Conservation (phyloP, 2,329 filamentous ascomycete species). For the Fusarium burgessii region DNA sequence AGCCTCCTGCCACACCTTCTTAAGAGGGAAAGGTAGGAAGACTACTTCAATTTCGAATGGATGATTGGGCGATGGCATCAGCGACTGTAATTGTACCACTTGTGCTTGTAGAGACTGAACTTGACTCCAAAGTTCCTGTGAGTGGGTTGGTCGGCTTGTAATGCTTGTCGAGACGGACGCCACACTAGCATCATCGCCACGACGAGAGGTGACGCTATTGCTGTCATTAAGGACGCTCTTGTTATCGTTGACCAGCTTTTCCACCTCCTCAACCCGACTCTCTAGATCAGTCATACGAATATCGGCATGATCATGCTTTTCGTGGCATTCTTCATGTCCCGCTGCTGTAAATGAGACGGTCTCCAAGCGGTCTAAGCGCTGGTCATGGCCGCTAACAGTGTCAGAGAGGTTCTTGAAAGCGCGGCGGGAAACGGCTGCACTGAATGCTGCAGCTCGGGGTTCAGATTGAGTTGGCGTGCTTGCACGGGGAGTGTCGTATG, state of each 20-base stretch:
- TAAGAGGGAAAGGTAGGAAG: conserved; percentile 76
- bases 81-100: conserved; percentile 68
- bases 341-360: conserved; percentile 75
- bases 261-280: conserved; percentile 69
- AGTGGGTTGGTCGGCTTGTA: conserved; percentile 55
- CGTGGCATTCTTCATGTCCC: conserved; percentile 76
- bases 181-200: conserved; percentile 60
- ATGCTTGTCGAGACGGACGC: conserved; percentile 60
- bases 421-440: conserved; percentile 49
- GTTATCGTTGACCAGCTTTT: conserved; percentile 64
- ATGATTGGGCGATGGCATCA: conserved; percentile 69
- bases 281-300: conserved; percentile 77
- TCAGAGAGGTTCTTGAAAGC: conserved; percentile 61
- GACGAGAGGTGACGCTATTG: conserved; percentile 55
- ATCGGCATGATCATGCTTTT: conserved; percentile 75
- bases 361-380: conserved; percentile 76
- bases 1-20: conserved; percentile 65
- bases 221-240: conserved; percentile 59
- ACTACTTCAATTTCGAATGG: conserved; percentile 84
- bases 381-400: conserved; percentile 70
- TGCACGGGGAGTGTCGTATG: conserved; percentile 33
- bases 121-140: conserved; percentile 62
- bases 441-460: conserved; percentile 38
- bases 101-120: conserved; percentile 64
- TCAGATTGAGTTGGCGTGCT: conserved; percentile 47